Evolutionary conservation across 2,329 filamentous ascomycete species (phyloP).

Genomic region (Ophiostoma montium): DNA sequence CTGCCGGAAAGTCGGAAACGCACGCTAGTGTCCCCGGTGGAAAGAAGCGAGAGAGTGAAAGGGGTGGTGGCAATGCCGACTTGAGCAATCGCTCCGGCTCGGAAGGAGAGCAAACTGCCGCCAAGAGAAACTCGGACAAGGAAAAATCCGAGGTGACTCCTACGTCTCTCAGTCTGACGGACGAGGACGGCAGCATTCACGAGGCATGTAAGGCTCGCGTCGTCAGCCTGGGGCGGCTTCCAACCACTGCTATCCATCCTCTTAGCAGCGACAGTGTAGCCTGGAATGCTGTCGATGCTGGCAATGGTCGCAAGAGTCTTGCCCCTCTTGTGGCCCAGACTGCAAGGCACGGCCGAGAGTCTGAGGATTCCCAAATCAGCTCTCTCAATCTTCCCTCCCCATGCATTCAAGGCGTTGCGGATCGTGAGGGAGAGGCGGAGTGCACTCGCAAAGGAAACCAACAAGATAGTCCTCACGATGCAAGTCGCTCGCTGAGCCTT

Average conservation of each 20-base stretch:
- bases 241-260: neutral
- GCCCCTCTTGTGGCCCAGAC: neutral
- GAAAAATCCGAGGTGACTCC: neutral
- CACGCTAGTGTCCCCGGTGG: neutral
- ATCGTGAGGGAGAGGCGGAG: neutral
- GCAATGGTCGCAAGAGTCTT: neutral
- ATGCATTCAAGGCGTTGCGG: neutral
- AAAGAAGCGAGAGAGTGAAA: neutral
- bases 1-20: neutral
- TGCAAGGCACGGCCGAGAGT: neutral
- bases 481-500: neutral
- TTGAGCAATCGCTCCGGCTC: too few species aligned
- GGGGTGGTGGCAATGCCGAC: too few species aligned
- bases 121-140: neutral
- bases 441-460: neutral
- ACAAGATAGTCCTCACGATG: neutral
- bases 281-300: neutral
- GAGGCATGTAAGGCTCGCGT: slow-evolving; percentile 14
- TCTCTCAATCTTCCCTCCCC: slow-evolving; percentile 7
- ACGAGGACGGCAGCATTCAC: slow-evolving; percentile 16
- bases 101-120: neutral
- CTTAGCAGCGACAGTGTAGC: neutral
- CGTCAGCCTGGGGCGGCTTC: slow-evolving; percentile 1
- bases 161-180: slow-evolving; percentile 8
- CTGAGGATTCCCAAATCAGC: slow-evolving; percentile 9